These are phyloP conservation scores for Seiridium unicorne DNA, from an alignment of 2,329 filamentous ascomycete species.

Conservation along the genomic window DNA sequence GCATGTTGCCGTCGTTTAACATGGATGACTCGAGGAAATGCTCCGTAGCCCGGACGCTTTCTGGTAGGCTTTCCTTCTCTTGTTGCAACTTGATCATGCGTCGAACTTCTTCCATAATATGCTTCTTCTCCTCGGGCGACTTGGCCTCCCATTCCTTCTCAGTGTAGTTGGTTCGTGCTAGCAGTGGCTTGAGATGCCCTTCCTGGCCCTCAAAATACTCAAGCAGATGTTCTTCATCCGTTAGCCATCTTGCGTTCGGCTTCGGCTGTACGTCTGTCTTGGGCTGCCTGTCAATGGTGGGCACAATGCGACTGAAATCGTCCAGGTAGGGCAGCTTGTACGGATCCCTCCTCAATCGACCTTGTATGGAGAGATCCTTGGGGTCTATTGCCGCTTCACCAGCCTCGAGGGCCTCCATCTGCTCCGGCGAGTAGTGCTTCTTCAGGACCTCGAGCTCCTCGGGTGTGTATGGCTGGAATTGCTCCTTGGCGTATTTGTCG, in stretches of 20 bases:
- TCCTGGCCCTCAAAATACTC: slow-evolving; percentile 18
- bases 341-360: slow-evolving; percentile 67
- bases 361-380: slow-evolving; percentile 72
- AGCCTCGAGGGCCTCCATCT: slow-evolving; percentile 78
- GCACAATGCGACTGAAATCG: slow-evolving; percentile 75
- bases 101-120: not conserved
- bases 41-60: slow-evolving; percentile 11
- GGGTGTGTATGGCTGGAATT: slow-evolving; percentile 63
- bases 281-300: slow-evolving; percentile 71
- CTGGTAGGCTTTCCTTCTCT: not conserved
- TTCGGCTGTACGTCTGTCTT: slow-evolving; percentile 49
- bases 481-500: slow-evolving; percentile 41
- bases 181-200: not conserved
- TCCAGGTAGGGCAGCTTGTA: slow-evolving; percentile 76
- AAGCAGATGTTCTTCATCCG: slow-evolving; percentile 51
- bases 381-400: slow-evolving; percentile 76
- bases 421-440: slow-evolving; percentile 73
- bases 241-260: slow-evolving; percentile 59
- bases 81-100: not conserved
- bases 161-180: not conserved
- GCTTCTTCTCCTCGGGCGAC: slow-evolving; percentile 1
- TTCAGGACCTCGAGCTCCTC: slow-evolving; percentile 63
- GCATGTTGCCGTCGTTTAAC: slow-evolving; percentile 29
- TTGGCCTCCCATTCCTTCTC: slow-evolving; percentile 4
- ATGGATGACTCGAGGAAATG: slow-evolving; percentile 34